Percentiles rank a stretch among this genome's conserved stretches.
These are phyloP conservation scores for Intubia oerlemansii DNA, from an alignment of 2,329 filamentous ascomycete genomes.

Conservation along the genomic window DNA sequence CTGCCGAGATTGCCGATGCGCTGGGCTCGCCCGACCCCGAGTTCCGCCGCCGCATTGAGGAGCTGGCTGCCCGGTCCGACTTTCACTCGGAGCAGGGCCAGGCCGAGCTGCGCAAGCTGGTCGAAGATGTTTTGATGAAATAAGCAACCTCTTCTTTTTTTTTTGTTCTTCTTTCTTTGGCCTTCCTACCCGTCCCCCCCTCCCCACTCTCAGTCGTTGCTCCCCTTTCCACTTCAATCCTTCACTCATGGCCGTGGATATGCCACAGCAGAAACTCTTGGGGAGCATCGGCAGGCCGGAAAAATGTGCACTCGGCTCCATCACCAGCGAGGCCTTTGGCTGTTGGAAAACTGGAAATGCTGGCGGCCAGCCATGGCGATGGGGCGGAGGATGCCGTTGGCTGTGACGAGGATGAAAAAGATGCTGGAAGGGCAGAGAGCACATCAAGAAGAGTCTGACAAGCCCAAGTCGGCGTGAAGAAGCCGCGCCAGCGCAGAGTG, in stretches of 20 bases:
- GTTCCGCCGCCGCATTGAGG: conserved; percentile 69
- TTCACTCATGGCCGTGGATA: conserved; percentile 22
- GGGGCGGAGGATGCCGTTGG: no score
- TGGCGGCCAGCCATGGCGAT: conserved; percentile 32
- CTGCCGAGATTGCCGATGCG: conserved; percentile 21
- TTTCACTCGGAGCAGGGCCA: conserved; percentile 69
- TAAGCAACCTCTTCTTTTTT: conserved; percentile 15
- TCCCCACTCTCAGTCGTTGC: no score
- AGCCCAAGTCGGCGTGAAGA: conserved; percentile 31
- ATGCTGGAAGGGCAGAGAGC: conserved; percentile 19
- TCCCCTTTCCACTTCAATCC: neutral
- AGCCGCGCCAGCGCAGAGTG: conserved; percentile 36
- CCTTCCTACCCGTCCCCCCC: no score
- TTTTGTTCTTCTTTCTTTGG: no score
- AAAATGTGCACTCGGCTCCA: conserved; percentile 27
- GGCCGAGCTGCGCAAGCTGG: conserved; percentile 51
- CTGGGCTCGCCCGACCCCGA: conserved; percentile 50
- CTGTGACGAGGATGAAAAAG: no score
- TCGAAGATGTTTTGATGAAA: conserved; percentile 59
- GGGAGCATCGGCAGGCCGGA: conserved; percentile 25
- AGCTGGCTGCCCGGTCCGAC: conserved; percentile 64
- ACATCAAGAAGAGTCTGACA: conserved; percentile 24
- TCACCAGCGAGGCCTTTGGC: conserved; percentile 21
- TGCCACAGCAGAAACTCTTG: conserved; percentile 42
- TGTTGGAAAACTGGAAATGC: conserved; percentile 27